These are phyloP conservation scores for Citrus reticulata DNA, from an alignment of 345 rosid species.

Conservation along the genomic window DNA sequence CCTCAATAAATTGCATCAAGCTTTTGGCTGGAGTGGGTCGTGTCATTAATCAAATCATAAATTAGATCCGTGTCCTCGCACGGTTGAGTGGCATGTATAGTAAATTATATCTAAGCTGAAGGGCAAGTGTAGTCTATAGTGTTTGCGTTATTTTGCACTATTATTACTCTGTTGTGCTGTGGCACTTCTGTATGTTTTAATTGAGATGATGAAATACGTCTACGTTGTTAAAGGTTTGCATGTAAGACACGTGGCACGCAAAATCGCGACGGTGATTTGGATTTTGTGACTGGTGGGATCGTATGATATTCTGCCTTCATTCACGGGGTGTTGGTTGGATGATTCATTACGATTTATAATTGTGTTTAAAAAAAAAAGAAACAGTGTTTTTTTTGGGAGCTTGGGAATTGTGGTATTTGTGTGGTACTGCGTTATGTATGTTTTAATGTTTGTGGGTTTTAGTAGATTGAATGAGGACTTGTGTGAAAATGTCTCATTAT, in stretches of 20 bases:
- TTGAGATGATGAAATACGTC: background rate
- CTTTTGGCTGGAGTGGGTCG: background rate
- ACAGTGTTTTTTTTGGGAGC: background rate
- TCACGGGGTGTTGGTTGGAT: background rate
- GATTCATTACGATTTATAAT: background rate
- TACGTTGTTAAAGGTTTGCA: constrained; percentile 1
- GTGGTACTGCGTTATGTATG: background rate
- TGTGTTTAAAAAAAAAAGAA: background rate
- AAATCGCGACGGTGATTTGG: background rate
- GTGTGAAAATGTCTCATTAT: too few species aligned
- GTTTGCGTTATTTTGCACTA: background rate
- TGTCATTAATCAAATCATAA: background rate
- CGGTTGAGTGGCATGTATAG: background rate
- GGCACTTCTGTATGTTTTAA: background rate
- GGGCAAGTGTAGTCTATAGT: background rate
- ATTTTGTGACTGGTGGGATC: background rate
- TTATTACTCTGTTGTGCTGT: background rate
- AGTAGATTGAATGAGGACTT: too few species aligned
- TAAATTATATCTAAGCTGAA: background rate
- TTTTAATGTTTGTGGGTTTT: too few species aligned
- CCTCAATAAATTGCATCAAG: constrained; percentile 14
- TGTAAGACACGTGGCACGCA: constrained; percentile 14
- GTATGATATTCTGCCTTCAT: background rate
- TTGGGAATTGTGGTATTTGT: background rate
- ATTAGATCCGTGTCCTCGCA: background rate